These are phyloP conservation scores for Tolypocladium tundrense DNA, from an alignment of 2,329 filamentous ascomycete genomes.

Conservation along the genomic window DNA sequence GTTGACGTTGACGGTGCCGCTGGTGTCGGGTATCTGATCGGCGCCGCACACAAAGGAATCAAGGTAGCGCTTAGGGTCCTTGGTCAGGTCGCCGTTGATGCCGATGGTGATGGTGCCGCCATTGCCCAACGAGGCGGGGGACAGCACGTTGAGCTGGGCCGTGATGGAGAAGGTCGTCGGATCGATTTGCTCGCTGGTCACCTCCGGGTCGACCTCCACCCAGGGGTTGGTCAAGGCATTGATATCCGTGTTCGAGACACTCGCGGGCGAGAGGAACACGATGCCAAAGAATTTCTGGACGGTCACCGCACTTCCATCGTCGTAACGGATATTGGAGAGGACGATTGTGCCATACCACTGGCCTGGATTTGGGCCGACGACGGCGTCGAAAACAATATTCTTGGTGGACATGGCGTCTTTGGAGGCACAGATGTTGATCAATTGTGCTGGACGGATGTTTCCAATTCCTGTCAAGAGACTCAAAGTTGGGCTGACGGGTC, in stretches of 20 bases:
- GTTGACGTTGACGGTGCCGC: neutral
- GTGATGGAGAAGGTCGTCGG: neutral
- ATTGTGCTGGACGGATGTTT: neutral
- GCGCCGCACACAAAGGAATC: neutral
- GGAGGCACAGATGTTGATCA: neutral
- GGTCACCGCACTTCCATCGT: neutral
- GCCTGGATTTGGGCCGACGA: neutral
- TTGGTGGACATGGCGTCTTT: neutral
- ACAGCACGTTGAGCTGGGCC: neutral
- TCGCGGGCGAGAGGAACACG: neutral
- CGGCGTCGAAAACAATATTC: neutral
- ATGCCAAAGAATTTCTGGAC: neutral
- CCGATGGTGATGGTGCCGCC: neutral
- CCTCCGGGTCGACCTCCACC: neutral
- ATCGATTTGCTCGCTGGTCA: neutral
- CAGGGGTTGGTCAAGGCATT: neutral
- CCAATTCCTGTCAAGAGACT: neutral
- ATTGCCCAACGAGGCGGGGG: neutral
- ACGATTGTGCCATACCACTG: neutral
- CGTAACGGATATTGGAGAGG: neutral
- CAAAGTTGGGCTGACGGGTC: neutral
- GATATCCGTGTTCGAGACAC: neutral
- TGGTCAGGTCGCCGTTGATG: slow-evolving; percentile 1
- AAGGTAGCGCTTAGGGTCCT: neutral
- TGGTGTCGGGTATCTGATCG: neutral